These are phyloP conservation scores for Boletus vermiculosoides DNA, from an alignment of 768 basidiomycete species.

Conservation along the genomic window DNA sequence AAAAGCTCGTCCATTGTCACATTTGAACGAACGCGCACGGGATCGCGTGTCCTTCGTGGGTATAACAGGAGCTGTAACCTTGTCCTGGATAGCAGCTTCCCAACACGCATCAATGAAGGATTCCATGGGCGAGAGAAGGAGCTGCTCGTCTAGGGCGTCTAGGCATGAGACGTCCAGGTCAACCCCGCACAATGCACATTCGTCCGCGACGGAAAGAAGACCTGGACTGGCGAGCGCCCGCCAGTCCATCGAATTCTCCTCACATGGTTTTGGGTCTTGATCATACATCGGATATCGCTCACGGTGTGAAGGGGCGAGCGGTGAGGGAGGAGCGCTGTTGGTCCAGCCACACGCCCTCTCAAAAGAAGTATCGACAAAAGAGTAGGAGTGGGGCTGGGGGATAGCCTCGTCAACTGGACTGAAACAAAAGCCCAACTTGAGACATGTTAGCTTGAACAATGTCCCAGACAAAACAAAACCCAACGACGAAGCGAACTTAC, in stretches of 20 bases:
- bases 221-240: background rate
- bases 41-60: background rate
- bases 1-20: background rate
- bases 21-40: slow-evolving; percentile 19
- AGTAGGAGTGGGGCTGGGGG: slow-evolving; percentile 10
- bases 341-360: slow-evolving; percentile 24
- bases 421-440: slow-evolving; percentile 27
- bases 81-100: slow-evolving; percentile 34
- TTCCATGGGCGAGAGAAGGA: slow-evolving; percentile 38
- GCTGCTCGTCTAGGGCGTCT: slow-evolving; percentile 39
- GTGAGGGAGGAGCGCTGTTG: slow-evolving; percentile 20
- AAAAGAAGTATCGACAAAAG: slow-evolving; percentile 12
- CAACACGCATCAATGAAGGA: slow-evolving; percentile 44
- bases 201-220: slow-evolving; percentile 16
- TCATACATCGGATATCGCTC: slow-evolving; percentile 13
- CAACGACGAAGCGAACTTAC: slow-evolving; percentile 13
- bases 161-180: slow-evolving; percentile 39
- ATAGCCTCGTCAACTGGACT: slow-evolving; percentile 13
- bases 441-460: slow-evolving; percentile 8
- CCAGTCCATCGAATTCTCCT: slow-evolving; percentile 4
- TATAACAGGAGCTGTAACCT: slow-evolving; percentile 2
- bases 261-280: slow-evolving; percentile 1
- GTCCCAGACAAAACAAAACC: background rate
- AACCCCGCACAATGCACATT: slow-evolving; percentile 31
- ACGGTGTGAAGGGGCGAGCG: background rate